Evolutionary conservation across 345 rosid genomes (phyloP), one percentile per base, ranked within the genome.

Genomic region (Lenwebbia sp.): DNA sequence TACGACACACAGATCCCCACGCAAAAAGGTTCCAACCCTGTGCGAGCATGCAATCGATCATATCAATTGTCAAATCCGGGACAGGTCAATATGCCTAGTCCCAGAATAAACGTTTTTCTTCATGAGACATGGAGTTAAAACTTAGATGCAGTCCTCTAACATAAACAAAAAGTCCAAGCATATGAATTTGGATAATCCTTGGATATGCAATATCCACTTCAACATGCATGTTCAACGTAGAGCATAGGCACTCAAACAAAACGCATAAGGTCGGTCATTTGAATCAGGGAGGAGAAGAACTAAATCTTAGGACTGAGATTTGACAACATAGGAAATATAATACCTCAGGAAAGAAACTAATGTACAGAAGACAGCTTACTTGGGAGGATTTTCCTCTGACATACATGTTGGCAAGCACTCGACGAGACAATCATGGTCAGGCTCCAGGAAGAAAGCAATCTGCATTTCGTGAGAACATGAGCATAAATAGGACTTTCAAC

Each of bases 351-450:
- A 65, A 17, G 76, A 65, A 65, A 33, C 41, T 65, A 7, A 65
- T 65, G 1, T 9, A 28, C 11, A 6, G 0, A 82, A 51, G 28
- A 23, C 50, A 22, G 88, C 98, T 92, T 93, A 97, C 99, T 90
- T 94, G 54, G 99, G 95, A 88, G 94, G 93, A 55, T 93, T 91
- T 7, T 86, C 90, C 86, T 91, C 95, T 2, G 95, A 94, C 87
- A 90, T 93, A 94, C 99, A 95, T 50, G 98, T 92, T 14, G 98
- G 98, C 90, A 97, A 91, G 91, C 98, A 96, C 90, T 96, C 93
- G 2, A 97, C 95, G 10, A 97, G 88, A 88, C 98, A 96, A 5
- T 97, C 98, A 57, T 92, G 95, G 88, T 92, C 93, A 3, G 99
- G 99, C 86, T 97, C 96, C 84, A 90, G 90, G 30, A 97, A 95